Evolutionary conservation across 495 filamentous ascomycete genomes (phyloP), one percentile per base, ranked within the genome.

Genomic region (Lophiostoma macrostomum): DNA sequence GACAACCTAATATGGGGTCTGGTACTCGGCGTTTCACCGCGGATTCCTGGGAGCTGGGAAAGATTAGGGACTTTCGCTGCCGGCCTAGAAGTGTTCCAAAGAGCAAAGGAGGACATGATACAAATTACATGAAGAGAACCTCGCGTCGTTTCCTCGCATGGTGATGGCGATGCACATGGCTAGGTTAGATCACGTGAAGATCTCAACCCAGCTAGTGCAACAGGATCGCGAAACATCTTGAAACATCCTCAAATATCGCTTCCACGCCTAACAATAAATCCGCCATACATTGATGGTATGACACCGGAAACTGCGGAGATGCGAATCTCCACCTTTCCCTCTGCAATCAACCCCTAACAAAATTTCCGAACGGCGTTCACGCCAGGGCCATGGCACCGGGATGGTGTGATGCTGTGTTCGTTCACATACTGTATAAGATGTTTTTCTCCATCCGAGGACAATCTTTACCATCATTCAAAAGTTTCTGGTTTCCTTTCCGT

Each of bases 51-150:
- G 13, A 24, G 34, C 1, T 48, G 11, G 12, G 53, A 56, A 35
- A 32, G 53, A 35, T 16, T 56, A 6, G 53, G 53, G 0, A 56
- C 53, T 3, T 56, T 56, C 30, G 22, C 53, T 16, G 43, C 53
- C 10, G 53, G 53, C 6, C n/a, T 34, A 13, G 53, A 56, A 36
- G 35, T 16, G 5, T 49, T 56, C 35, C 13, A 27, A 12, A 37
- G 34, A 25, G 44, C 53, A 1, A 28, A 49, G 29, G 53, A 35
- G 14, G n/a, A n/a, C n/a, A n/a, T n/a, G n/a, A 19, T 25, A 22
- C 36, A 49, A 27, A 13, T 53, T 10, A 37, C 30, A n/a, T n/a
- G n/a, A n/a, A n/a, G n/a, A n/a, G 30, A 7, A n/a, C 30, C 30
- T 32, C 30, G 30, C 30, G 30, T n/a, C 7, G n/a, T 8, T 32